Evolutionary conservation across 345 rosid genomes (phyloP).

Genomic region (Brassica cretica): DNA sequence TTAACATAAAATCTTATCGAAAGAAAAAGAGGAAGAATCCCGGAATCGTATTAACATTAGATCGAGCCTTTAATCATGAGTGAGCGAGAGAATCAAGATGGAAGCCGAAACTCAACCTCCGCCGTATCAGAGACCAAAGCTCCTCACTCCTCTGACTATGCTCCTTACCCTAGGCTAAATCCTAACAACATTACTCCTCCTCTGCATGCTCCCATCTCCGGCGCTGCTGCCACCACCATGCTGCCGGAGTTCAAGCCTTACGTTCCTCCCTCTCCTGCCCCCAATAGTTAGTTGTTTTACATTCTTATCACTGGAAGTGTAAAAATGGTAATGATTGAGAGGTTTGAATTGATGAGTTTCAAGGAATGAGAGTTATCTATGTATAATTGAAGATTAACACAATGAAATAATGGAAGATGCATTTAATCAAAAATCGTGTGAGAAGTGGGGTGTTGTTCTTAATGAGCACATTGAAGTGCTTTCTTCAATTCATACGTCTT

Average conservation of each 20-base stretch:
- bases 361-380: no score
- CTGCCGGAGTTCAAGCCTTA: slow-evolving; percentile 83
- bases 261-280: slow-evolving; percentile 56
- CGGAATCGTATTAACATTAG: not conserved
- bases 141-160: slow-evolving; percentile 65
- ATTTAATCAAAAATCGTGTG: no score
- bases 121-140: slow-evolving; percentile 21
- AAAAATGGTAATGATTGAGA: no score
- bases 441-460: no score
- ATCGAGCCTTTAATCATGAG: slow-evolving; percentile 33
- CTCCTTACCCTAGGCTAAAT: slow-evolving; percentile 84
- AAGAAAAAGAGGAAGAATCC: not conserved
- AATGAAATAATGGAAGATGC: no score
- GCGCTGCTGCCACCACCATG: slow-evolving; percentile 62
- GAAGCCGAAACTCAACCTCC: slow-evolving; percentile 22
- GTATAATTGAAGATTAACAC: no score
- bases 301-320: not conserved
- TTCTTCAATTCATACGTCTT: no score
- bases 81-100: slow-evolving; percentile 21
- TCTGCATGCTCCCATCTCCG: slow-evolving; percentile 49
- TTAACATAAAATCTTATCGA: not conserved
- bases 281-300: slow-evolving; percentile 48
- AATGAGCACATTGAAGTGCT: no score
- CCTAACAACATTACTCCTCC: slow-evolving; percentile 72
- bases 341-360: no score